These are phyloP conservation scores for Colletotrichum lupini DNA, from an alignment of 2,329 filamentous ascomycete genomes.

Conservation along the genomic window DNA sequence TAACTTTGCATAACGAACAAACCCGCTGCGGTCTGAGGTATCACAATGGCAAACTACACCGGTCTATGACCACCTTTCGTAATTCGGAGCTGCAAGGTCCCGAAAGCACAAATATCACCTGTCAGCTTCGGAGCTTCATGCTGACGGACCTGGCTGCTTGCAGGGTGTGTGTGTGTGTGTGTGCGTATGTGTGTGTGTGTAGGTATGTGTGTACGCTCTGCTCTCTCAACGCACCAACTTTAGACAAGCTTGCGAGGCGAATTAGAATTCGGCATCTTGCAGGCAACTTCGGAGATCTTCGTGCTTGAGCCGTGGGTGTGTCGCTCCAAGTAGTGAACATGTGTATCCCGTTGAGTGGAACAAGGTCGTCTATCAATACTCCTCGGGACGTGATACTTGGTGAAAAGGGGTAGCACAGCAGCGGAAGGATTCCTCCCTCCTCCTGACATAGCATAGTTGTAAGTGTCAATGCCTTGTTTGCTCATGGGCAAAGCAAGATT, in stretches of 20 bases:
- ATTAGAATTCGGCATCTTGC: slow-evolving; percentile 23
- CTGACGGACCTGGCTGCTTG: slow-evolving; percentile 9
- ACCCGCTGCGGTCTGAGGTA: background rate
- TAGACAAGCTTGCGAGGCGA: slow-evolving; percentile 6
- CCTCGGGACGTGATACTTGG: slow-evolving; percentile 11
- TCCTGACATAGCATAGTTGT: background rate
- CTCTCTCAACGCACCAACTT: background rate
- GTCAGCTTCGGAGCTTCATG: slow-evolving; percentile 14
- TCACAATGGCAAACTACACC: background rate
- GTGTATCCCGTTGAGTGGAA: slow-evolving; percentile 16
- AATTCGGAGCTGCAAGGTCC: slow-evolving; percentile 34
- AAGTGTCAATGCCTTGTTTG: background rate
- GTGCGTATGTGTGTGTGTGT: too few relatives aligned
- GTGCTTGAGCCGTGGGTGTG: slow-evolving; percentile 10
- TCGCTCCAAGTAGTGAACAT: slow-evolving; percentile 20
- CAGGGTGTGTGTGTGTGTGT: background rate
- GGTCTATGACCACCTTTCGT: background rate
- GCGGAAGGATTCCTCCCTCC: slow-evolving; percentile 5
- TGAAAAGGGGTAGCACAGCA: background rate
- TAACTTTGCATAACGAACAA: slow-evolving; percentile 33
- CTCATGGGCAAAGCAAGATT: background rate
- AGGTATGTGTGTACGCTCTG: too few relatives aligned
- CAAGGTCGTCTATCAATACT: background rate
- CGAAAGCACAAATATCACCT: slow-evolving; percentile 5
- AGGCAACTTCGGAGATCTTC: slow-evolving; percentile 21